A percentile compares a stretch with the other conserved stretches of the same genome.
Conservation (phyloP, 768 basidiomycete species). For the Pleurotus eryngii region DNA sequence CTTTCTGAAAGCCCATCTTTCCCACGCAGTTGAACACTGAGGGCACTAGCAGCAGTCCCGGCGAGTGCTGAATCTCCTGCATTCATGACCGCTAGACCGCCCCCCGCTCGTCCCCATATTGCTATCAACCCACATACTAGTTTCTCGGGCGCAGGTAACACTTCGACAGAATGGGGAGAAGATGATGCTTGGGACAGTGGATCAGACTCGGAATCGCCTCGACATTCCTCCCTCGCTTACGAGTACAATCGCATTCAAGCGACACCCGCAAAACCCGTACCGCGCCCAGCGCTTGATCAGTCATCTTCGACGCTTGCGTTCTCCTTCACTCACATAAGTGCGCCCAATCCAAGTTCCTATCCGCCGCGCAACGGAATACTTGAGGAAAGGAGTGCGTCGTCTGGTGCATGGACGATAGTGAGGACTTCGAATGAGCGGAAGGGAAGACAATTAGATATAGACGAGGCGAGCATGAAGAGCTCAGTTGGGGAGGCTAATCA, state of each 20-base stretch:
- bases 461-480: constrained; percentile 13
- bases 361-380: constrained; percentile 36
- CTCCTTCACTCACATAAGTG: constrained; percentile 77
- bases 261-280: constrained; percentile 55
- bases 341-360: constrained; percentile 75
- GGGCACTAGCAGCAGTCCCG: no score
- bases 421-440: constrained; percentile 30
- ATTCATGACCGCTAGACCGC: constrained; percentile 54
- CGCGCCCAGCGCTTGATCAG: constrained; percentile 39
- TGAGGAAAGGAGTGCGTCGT: constrained; percentile 12
- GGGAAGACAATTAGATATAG: constrained; percentile 14
- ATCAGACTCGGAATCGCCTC: constrained; percentile 73
- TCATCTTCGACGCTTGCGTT: constrained; percentile 71
- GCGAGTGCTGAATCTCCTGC: neutral
- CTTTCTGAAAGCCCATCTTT: no score
- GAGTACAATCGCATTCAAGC: constrained; percentile 37
- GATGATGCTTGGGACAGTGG: constrained; percentile 86
- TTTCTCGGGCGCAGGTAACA: constrained; percentile 24
- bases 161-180: constrained; percentile 65
- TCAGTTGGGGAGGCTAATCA: constrained; percentile 18
- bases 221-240: constrained; percentile 47
- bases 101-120: constrained; percentile 72
- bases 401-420: constrained; percentile 69
- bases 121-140: constrained; percentile 54
- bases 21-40: no score